phyloP scores from a whole-genome alignment of 2,329 filamentous ascomycete species.

The Rutstroemia sp. region DNA sequence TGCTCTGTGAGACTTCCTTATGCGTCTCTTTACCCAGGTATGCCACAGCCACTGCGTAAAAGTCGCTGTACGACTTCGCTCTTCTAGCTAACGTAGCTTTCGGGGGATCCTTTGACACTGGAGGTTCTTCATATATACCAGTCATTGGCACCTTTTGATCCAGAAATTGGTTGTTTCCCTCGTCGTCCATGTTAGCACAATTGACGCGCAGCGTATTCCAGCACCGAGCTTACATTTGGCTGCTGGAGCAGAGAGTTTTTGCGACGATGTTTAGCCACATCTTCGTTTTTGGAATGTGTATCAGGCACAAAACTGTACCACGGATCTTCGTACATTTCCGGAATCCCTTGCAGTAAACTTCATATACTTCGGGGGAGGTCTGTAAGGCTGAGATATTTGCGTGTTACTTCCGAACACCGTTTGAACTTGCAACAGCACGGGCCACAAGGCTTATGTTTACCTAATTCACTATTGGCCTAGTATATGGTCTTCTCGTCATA shows the following conservation, averaged over 20 bases:
- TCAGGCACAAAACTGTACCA: constrained; percentile 75
- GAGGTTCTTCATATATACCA: constrained; percentile 50
- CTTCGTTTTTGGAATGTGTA: constrained; percentile 42
- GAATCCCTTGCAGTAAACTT: not conserved
- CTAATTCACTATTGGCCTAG: not conserved
- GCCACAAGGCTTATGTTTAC: not conserved
- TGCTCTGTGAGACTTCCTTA: constrained; percentile 12
- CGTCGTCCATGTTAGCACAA: constrained; percentile 32
- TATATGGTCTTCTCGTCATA: constrained; percentile 6
- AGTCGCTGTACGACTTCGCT: constrained; percentile 72
- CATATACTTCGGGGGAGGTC: not conserved
- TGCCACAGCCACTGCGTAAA: constrained; percentile 56
- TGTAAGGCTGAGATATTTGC: constrained; percentile 7
- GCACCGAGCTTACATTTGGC: constrained; percentile 45
- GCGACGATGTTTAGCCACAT: constrained; percentile 50
- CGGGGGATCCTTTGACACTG: constrained; percentile 52
- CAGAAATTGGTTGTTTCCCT: constrained; percentile 44
- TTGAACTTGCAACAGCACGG: not conserved
- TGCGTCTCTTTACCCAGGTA: constrained; percentile 44
- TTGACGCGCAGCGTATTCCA: constrained; percentile 14
- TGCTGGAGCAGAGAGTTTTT: constrained; percentile 64
- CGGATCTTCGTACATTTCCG: constrained; percentile 70
- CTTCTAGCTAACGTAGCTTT: constrained; percentile 57
- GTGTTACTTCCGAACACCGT: not conserved
- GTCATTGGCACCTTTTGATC: constrained; percentile 49